Base-by-base conservation (phyloP, 2,329 filamentous ascomycete genomes). In the Microdochium nivale region DNA sequence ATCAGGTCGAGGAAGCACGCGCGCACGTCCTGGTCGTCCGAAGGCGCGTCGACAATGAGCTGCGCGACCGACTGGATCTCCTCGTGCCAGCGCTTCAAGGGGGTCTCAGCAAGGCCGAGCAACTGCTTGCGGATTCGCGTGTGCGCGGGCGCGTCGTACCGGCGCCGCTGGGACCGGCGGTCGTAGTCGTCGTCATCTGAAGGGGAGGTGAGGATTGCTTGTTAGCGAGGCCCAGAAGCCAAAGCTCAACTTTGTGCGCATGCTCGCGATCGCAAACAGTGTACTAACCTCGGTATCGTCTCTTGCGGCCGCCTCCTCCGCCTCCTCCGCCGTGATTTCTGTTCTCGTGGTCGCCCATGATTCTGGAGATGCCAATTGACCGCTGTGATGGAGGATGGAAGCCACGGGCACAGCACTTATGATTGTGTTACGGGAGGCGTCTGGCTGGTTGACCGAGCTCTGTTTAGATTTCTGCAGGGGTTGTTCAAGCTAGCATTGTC, bases 21-120 rank as follows among this genome's bases (percentile, higher is more conserved):
- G 57, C 84, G 84, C 51, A 95, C 73, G 59, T 90, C 86, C 59
- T 86, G 83, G 64, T 95, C 87, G n/a, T 95, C 90, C 65, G 87
- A 87, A 7, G 40, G 40, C 68, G 95, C 87, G 46, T 95, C 89
- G 30, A 85, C 79, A 16, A 95, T 81, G 48, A 86, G 80, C 61
- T 85, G 87, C 30, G 88, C 88, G 60, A 95, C 86, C 49, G 78
- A 77, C 52, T 80, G 76, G 35, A 90, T 83, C 65, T 94, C 88
- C 59, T 95, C 88, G 62, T 90, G 83, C 67, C 87, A 88, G 61
- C 83, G 80, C 60, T 86, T 84, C 62, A 90, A 74, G 52, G 88
- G 85, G 61, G 87, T 90, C 71, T 95, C 90, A 55, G 89, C 90
- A 60, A 95, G 84, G 52, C 81, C 78, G 49, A 95, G 75, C 48